Percentiles rank a stretch among this genome's conserved stretches.
Evolutionary conservation across 129 eudicot genomes (phyloP).

Genomic region (carrot (Daucus carota)): DNA sequence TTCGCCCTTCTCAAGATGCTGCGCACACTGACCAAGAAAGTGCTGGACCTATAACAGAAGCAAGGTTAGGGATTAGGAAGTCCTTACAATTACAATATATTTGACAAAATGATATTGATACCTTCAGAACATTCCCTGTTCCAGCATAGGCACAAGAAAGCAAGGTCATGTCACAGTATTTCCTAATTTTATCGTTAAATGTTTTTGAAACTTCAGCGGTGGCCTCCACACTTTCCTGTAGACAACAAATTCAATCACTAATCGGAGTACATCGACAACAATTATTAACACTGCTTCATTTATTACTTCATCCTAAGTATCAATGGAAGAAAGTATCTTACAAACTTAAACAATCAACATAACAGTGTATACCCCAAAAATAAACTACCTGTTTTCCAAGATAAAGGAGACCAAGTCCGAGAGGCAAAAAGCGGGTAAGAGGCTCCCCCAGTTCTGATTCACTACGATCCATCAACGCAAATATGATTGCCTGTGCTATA

Average conservation of each 20-base stretch:
- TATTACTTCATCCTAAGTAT: not conserved
- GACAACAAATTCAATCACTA: not conserved
- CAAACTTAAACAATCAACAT: not conserved
- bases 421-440: constrained; percentile 66
- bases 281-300: not conserved
- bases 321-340: not conserved
- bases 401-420: constrained; percentile 89
- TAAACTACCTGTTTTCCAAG: constrained; percentile 86
- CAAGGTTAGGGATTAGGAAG: constrained; percentile 5
- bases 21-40: constrained; percentile 92
- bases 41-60: constrained; percentile 65
- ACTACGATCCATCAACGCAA: constrained; percentile 84
- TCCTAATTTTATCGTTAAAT: constrained; percentile 82
- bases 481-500: constrained; percentile 93
- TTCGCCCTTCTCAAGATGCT: constrained; percentile 96
- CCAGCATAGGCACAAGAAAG: constrained; percentile 98
- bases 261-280: not conserved
- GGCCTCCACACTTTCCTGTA: constrained; percentile 96
- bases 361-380: not conserved
- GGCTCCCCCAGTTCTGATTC: constrained; percentile 88
- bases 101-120: not conserved
- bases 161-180: constrained; percentile 90
- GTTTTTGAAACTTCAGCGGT: constrained; percentile 96
- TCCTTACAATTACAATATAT: not conserved
- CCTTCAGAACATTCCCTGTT: constrained; percentile 96